phyloP scores from a whole-genome alignment of 257 asterid species.

The Solanum corneliomulleri region DNA sequence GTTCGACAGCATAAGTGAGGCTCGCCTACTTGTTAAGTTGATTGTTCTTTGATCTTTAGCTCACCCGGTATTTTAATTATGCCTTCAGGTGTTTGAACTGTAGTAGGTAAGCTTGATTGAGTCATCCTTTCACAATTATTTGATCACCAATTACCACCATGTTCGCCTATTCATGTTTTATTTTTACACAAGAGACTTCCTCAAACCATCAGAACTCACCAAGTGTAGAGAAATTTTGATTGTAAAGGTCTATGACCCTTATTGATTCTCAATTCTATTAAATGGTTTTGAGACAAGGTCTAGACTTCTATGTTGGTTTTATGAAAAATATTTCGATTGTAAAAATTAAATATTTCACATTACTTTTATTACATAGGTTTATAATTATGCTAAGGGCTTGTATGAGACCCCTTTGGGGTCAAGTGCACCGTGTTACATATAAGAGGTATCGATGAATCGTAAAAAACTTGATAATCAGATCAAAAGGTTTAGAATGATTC shows the following conservation, averaged over 20 bases:
- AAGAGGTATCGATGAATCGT: neutral
- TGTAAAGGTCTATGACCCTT: neutral
- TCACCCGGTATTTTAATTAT: neutral
- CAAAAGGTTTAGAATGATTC: neutral
- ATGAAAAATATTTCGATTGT: too few species aligned
- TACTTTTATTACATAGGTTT: too few species aligned
- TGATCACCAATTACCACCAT: neutral
- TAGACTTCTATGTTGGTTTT: neutral
- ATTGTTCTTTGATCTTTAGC: neutral
- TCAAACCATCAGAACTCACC: too few species aligned
- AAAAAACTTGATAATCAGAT: too few species aligned
- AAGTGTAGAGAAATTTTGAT: too few species aligned
- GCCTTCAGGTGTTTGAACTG: neutral
- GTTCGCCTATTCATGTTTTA: neutral
- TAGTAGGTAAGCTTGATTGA: neutral
- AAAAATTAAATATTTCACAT: too few species aligned
- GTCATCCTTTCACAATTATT: neutral
- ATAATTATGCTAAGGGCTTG: too few species aligned
- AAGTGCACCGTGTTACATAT: neutral
- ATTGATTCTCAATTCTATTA: too few species aligned
- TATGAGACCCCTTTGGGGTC: neutral
- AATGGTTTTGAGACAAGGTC: neutral
- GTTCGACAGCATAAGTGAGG: neutral
- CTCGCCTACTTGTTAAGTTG: neutral
- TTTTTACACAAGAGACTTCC: neutral